Evolutionary conservation across 768 basidiomycete genomes (phyloP).

Genomic region (Suillus subalutaceus): DNA sequence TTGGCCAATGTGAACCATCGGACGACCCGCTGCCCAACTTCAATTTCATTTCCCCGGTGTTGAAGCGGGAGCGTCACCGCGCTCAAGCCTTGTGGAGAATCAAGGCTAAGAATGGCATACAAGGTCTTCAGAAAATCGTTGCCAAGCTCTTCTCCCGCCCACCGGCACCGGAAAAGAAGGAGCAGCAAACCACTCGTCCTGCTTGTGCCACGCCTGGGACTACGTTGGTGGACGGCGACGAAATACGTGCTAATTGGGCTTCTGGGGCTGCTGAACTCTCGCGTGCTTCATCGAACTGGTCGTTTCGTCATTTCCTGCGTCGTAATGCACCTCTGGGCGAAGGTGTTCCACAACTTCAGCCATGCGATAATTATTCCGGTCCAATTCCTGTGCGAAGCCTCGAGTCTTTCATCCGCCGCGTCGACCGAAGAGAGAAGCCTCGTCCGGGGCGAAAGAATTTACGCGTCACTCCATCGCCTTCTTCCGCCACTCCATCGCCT

Average conservation of each 20-base stretch:
- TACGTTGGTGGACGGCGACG: slow-evolving; percentile 1
- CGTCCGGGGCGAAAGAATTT: background rate
- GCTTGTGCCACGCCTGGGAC: background rate
- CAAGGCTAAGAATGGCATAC: slow-evolving; percentile 4
- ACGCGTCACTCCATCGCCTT: background rate
- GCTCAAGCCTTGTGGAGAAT: slow-evolving; percentile 1
- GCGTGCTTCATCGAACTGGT: background rate
- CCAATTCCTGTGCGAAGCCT: background rate
- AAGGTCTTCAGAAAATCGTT: background rate
- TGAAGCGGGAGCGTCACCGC: slow-evolving; percentile 3
- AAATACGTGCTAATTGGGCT: background rate
- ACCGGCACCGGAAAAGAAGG: background rate
- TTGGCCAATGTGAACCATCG: slow-evolving; percentile 3
- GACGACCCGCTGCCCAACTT: slow-evolving; percentile 14
- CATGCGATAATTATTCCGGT: background rate
- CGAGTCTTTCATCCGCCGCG: slow-evolving; percentile 1
- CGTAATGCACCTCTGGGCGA: background rate
- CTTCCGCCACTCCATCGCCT: background rate
- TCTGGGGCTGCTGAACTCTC: background rate
- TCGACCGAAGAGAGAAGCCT: background rate
- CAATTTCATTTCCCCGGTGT: slow-evolving; percentile 4
- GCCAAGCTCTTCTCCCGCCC: background rate
- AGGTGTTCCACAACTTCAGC: background rate
- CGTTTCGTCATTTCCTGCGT: background rate
- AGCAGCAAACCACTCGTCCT: background rate